Conservation (phyloP, 208 protist genomes). For the Leishmania martiniquensis region DNA sequence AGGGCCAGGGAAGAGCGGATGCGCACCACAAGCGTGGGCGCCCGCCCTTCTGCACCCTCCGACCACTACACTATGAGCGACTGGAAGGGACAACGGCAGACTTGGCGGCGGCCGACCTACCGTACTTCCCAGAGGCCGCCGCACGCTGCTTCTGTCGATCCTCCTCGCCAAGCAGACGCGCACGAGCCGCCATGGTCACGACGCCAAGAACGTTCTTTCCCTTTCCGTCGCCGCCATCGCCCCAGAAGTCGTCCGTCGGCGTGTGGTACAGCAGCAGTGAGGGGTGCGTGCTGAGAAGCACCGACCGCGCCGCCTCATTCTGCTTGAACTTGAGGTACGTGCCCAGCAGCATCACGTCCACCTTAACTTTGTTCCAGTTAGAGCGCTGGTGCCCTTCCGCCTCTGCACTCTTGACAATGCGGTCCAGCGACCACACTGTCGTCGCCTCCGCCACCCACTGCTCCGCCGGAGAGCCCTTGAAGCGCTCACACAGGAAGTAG, state of each 20-base stretch:
- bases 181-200: slow-evolving; percentile 76
- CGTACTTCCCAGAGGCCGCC: slow-evolving; percentile 7
- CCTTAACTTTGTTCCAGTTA: slow-evolving; percentile 86
- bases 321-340: slow-evolving; percentile 92
- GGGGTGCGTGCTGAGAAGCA: slow-evolving; percentile 68
- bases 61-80: neutral
- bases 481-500: slow-evolving; percentile 87
- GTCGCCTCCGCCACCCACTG: slow-evolving; percentile 51
- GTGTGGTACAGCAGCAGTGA: slow-evolving; percentile 84
- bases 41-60: neutral
- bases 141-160: slow-evolving; percentile 30
- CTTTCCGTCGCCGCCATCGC: slow-evolving; percentile 81
- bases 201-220: slow-evolving; percentile 85
- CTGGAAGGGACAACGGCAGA: neutral
- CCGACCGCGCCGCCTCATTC: slow-evolving; percentile 58
- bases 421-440: slow-evolving; percentile 81
- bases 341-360: slow-evolving; percentile 87
- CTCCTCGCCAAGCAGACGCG: slow-evolving; percentile 45
- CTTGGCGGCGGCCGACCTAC: neutral
- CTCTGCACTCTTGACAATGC: slow-evolving; percentile 74
- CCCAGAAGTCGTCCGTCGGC: slow-evolving; percentile 82
- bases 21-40: neutral
- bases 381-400: slow-evolving; percentile 55
- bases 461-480: slow-evolving; percentile 61
- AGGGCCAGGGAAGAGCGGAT: neutral